phyloP scores from a whole-genome alignment of 164 flowering plant species.

The Tetrastigma voinierianum region DNA sequence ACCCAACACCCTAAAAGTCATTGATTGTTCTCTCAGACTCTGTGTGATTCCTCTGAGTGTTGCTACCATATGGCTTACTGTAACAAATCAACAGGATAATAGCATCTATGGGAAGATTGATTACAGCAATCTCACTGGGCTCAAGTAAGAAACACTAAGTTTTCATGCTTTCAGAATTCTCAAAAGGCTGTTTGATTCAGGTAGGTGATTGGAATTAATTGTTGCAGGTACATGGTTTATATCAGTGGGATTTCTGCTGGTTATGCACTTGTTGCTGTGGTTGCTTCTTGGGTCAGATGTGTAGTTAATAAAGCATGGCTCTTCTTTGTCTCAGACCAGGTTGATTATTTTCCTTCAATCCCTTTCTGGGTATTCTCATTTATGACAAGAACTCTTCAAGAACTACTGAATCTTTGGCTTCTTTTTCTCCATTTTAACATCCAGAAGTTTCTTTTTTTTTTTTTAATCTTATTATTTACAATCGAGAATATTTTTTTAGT shows the following conservation, averaged over 20 bases:
- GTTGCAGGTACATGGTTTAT: constrained; percentile 67
- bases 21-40: constrained; percentile 63
- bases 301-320: constrained; percentile 64
- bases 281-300: constrained; percentile 53
- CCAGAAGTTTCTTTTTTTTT: no score
- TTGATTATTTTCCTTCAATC: constrained; percentile 18
- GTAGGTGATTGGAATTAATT: neutral
- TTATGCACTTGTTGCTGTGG: constrained; percentile 60
- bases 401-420: no score
- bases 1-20: constrained; percentile 31
- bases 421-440: no score
- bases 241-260: constrained; percentile 63
- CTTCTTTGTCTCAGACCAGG: constrained; percentile 94
- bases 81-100: constrained; percentile 56
- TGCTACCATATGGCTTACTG: constrained; percentile 71
- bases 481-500: no score
- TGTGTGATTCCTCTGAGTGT: constrained; percentile 60
- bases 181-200: neutral
- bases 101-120: constrained; percentile 62
- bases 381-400: no score
- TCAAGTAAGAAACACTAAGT: constrained; percentile 44
- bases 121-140: constrained; percentile 58
- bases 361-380: neutral
- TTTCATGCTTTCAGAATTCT: neutral
- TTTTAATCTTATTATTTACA: neutral